Percentiles rank a stretch among this genome's conserved stretches.
These are phyloP conservation scores for Lecanicillium sp. DNA, from an alignment of 2,329 filamentous ascomycete genomes.

Conservation along the genomic window DNA sequence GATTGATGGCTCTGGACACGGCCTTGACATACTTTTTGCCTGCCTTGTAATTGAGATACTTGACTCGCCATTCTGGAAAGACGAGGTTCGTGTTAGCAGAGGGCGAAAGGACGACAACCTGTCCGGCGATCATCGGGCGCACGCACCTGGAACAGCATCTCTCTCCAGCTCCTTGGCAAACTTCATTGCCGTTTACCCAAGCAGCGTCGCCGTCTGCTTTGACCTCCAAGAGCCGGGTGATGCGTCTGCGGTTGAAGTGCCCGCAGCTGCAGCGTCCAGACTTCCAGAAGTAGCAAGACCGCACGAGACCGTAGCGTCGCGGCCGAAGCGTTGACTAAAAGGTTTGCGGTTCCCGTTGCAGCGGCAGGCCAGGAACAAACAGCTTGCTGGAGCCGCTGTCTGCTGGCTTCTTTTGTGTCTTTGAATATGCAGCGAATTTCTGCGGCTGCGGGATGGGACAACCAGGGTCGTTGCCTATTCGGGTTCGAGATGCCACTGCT, in stretches of 20 bases:
- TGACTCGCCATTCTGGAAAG: conserved; percentile 71
- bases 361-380: background rate
- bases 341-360: background rate
- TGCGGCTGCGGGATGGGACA: too few species aligned
- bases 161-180: conserved; percentile 75
- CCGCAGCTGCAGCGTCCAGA: conserved; percentile 2
- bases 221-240: too few species aligned
- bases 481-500: background rate
- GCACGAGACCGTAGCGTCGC: conserved; percentile 4
- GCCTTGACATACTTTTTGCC: conserved; percentile 93
- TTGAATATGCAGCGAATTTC: too few species aligned
- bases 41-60: conserved; percentile 92
- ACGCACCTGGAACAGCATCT: conserved; percentile 71
- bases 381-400: too few species aligned
- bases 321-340: background rate
- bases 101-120: background rate
- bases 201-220: too few species aligned
- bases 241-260: too few species aligned
- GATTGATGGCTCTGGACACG: conserved; percentile 63
- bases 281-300: conserved; percentile 5
- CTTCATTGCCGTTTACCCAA: conserved; percentile 40
- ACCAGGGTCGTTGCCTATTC: too few species aligned
- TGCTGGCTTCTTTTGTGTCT: too few species aligned
- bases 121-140: conserved; percentile 3
- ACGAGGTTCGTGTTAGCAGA: conserved; percentile 4